phyloP scores from a whole-genome alignment of 1,139 yeast species.

The Zygosaccharomyces sapae region DNA sequence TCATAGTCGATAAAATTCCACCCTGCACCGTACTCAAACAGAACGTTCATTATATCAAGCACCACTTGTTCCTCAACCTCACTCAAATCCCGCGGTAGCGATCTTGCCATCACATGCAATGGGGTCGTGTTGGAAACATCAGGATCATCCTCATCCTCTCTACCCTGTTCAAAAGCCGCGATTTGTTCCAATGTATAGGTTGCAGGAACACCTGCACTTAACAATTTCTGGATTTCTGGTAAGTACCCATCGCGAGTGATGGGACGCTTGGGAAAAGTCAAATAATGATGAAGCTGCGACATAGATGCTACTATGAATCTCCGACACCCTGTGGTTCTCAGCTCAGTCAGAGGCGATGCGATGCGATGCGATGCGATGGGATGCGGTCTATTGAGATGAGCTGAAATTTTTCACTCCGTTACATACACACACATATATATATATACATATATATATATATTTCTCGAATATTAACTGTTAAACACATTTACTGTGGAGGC shows the following conservation, averaged over 20 bases:
- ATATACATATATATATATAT: no score
- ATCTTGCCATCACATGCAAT: conserved; percentile 54
- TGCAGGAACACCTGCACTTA: conserved; percentile 68
- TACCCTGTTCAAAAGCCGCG: conserved; percentile 46
- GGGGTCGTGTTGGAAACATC: conserved; percentile 67
- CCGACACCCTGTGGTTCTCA: not conserved
- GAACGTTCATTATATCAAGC: conserved; percentile 51
- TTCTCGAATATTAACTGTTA: not conserved
- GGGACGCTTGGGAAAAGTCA: conserved; percentile 56
- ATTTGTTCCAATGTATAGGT: conserved; percentile 81
- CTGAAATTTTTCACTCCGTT: not conserved
- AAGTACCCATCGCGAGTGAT: conserved; percentile 45
- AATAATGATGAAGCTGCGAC: conserved; percentile 70
- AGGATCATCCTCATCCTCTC: conserved; percentile 38
- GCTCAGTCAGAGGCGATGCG: not conserved
- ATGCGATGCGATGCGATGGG: no score
- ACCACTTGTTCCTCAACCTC: conserved; percentile 48
- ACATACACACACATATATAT: no score
- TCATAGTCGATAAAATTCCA: conserved; percentile 73
- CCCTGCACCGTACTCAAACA: conserved; percentile 86
- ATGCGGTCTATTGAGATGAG: conserved; percentile 11
- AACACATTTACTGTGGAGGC: not conserved
- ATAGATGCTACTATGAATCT: no score
- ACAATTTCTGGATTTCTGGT: conserved; percentile 42
- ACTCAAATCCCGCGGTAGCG: conserved; percentile 45